Percentiles rank a stretch among this genome's conserved stretches.
These are phyloP conservation scores for Flaveria floridana DNA, from an alignment of 140 eudicot genomes.

Conservation along the genomic window DNA sequence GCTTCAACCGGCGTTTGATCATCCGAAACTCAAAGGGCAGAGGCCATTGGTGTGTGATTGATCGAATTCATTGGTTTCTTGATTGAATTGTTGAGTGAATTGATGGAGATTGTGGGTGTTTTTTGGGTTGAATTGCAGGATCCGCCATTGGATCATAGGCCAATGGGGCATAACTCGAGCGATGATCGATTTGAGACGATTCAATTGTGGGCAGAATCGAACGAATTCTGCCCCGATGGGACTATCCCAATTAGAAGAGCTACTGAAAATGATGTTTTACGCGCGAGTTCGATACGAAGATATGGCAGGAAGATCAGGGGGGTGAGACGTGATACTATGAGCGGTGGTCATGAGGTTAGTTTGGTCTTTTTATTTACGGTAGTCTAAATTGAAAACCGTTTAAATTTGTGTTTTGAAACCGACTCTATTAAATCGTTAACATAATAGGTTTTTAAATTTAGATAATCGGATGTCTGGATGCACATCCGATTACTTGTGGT, in stretches of 20 bases:
- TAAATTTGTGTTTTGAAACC: not conserved
- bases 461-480: not conserved
- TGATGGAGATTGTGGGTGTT: not conserved
- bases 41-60: constrained; percentile 63
- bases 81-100: not conserved
- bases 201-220: constrained; percentile 66
- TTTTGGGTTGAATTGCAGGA: constrained; percentile 43
- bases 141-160: constrained; percentile 67
- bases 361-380: constrained; percentile 17
- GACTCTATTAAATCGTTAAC: not conserved
- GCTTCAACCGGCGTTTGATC: constrained; percentile 99
- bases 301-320: constrained; percentile 73
- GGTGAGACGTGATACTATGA: constrained; percentile 69
- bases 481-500: not conserved
- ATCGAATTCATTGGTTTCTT: not conserved
- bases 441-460: not conserved
- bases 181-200: constrained; percentile 37
- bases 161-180: constrained; percentile 45
- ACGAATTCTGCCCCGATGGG: constrained; percentile 74
- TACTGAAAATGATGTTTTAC: constrained; percentile 59
- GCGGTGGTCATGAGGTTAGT: constrained; percentile 87
- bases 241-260: constrained; percentile 89
- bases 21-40: constrained; percentile 83
- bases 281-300: constrained; percentile 55
- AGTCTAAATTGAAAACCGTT: not conserved